phyloP scores from a whole-genome alignment of 768 basidiomycete genomes.

The Macrolepiota dolichaula region DNA sequence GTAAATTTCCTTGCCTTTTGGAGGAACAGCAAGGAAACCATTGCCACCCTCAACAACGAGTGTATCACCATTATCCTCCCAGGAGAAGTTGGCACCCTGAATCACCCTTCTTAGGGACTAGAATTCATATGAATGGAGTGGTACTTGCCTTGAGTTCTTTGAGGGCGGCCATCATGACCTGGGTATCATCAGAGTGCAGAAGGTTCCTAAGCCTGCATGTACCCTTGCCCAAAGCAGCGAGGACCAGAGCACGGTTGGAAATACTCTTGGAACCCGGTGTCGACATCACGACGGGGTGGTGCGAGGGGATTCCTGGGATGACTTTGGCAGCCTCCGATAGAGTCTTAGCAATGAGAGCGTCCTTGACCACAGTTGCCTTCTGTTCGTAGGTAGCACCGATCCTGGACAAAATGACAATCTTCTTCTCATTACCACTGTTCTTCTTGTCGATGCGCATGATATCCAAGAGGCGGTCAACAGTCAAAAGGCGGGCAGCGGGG shows the following conservation, averaged over 20 bases:
- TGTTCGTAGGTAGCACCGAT: constrained; percentile 93
- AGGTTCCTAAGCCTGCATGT: constrained; percentile 87
- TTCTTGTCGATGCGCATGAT: constrained; percentile 98
- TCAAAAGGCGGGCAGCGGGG: constrained; percentile 67
- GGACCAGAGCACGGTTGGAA: constrained; percentile 89
- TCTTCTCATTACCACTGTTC: constrained; percentile 90
- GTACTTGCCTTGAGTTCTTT: constrained; percentile 73
- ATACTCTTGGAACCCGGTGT: constrained; percentile 97
- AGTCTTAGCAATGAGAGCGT: constrained; percentile 77
- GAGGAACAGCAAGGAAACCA: constrained; percentile 75
- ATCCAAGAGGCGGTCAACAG: constrained; percentile 80
- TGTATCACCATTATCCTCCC: constrained; percentile 97
- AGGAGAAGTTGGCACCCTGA: constrained; percentile 87
- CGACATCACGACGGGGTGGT: constrained; percentile 66
- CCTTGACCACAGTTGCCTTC: constrained; percentile 82
- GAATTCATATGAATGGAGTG: constrained; percentile 5
- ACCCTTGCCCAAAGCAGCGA: constrained; percentile 88
- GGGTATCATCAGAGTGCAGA: constrained; percentile 96
- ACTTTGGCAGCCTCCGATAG: constrained; percentile 80
- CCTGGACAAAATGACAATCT: constrained; percentile 85
- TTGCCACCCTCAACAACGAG: constrained; percentile 87
- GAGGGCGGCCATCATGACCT: constrained; percentile 98
- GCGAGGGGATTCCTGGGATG: constrained; percentile 59
- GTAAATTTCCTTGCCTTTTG: constrained; percentile 83
- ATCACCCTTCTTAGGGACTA: neutral